Percentiles rank a stretch among this genome's conserved stretches.
These are phyloP conservation scores for Fusarium pilosicola DNA, from an alignment of 2,329 filamentous ascomycete species.

Conservation along the genomic window DNA sequence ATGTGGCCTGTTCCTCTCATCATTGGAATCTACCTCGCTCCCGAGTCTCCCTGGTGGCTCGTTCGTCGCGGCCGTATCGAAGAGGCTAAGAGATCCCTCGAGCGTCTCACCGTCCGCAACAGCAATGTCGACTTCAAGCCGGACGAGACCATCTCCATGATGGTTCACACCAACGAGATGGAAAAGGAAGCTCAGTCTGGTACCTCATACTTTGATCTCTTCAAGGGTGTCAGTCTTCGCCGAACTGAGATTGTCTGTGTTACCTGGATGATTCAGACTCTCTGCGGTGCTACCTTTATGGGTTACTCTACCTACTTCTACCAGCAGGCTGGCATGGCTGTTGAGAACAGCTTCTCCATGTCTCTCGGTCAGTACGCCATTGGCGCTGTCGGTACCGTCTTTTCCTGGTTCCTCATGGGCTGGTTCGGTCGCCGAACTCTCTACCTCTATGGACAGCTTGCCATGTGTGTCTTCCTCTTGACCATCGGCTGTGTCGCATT, in stretches of 20 bases:
- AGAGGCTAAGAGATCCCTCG: conserved; percentile 52
- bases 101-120: conserved; percentile 54
- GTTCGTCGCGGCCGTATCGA: conserved; percentile 54
- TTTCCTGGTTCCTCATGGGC: conserved; percentile 57
- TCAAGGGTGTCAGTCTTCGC: conserved; percentile 57
- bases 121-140: conserved; percentile 48
- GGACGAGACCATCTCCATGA: conserved; percentile 60
- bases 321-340: conserved; percentile 54
- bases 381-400: conserved; percentile 56
- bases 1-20: conserved; percentile 58
- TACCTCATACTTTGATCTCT: conserved; percentile 58
- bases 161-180: conserved; percentile 61
- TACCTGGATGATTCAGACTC: conserved; percentile 55
- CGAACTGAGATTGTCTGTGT: conserved; percentile 58
- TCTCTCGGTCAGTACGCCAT: conserved; percentile 56
- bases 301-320: conserved; percentile 68
- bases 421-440: conserved; percentile 58
- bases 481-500: conserved; percentile 65
- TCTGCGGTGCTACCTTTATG: conserved; percentile 57
- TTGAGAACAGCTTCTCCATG: conserved; percentile 52
- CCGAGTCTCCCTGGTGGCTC: conserved; percentile 63
- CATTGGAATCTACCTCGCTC: conserved; percentile 55
- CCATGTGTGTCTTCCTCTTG: conserved; percentile 56
- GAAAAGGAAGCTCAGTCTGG: conserved; percentile 55
- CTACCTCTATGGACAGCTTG: conserved; percentile 59